A percentile compares a stretch with the other conserved stretches of the same genome.
Conservation (phyloP, 371 early-diverging fungal genomes). For the Nematocida displodere region DNA sequence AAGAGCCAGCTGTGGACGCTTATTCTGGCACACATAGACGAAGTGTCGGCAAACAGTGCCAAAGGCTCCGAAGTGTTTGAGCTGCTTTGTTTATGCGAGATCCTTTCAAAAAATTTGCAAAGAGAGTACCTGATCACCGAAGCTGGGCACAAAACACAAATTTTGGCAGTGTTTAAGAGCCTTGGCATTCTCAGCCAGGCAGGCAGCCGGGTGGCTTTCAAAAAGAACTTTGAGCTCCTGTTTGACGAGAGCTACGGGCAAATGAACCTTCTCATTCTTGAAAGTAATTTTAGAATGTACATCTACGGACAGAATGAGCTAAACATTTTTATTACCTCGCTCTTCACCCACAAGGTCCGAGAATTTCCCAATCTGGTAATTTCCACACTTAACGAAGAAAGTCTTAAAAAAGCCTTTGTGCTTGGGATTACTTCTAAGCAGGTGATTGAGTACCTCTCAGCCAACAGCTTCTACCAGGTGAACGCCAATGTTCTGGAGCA, state of each 20-base stretch:
- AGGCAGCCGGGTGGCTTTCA: conserved; percentile 1
- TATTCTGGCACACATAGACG: conserved; percentile 48
- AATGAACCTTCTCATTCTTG: conserved; percentile 61
- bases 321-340: conserved; percentile 83
- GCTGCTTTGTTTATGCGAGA: conserved; percentile 14
- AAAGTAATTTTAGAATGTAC: conserved; percentile 83
- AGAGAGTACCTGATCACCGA: conserved; percentile 25
- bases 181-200: conserved; percentile 11
- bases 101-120: conserved; percentile 46
- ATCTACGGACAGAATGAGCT: conserved; percentile 90
- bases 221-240: conserved; percentile 10
- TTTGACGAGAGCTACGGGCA: conserved; percentile 16
- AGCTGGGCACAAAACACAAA: conserved; percentile 8
- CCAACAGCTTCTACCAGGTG: conserved; percentile 60
- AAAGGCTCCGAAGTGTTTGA: neutral
- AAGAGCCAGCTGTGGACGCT: conserved; percentile 64
- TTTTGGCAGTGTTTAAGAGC: conserved; percentile 29
- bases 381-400: conserved; percentile 80
- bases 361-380: conserved; percentile 87
- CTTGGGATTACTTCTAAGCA: conserved; percentile 92
- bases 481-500: conserved; percentile 89
- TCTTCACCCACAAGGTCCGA: conserved; percentile 76
- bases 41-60: neutral
- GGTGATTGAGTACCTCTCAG: conserved; percentile 65
- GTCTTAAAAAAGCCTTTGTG: conserved; percentile 74